Evolutionary conservation across 2,329 filamentous ascomycete species (phyloP), one percentile per base, ranked within the genome.

Genomic region (Exophiala viscosa): DNA sequence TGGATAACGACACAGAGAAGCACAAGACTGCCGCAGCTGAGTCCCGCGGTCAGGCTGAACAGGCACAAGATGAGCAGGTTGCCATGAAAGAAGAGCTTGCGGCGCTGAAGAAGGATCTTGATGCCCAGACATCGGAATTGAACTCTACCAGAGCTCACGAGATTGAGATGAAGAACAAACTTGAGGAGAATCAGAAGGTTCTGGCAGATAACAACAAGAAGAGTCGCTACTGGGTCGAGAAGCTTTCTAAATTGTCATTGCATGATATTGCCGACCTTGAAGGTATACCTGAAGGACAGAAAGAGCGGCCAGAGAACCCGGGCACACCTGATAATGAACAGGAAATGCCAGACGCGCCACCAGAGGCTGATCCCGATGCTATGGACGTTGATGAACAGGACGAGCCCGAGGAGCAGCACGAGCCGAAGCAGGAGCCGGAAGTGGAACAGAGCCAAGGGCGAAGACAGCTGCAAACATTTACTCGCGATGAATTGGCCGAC

Each of bases 101-200:
- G 42, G 76, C 81, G 8, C 71, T 97, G 50, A 99, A 97, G 73
- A 76, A 81, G 3, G 88, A 96, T 63, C 79, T 97, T 9, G 92
- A 99, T 60, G 85, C 88, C 63, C 95, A 91, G 76, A 87, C 83
- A 1, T 75, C 85, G 0, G 90, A 95, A 67, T 79, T 97, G 51
- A 96, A 97, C 66, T 87, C 90, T 65, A 95, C 87, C 0, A 83
- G 92, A 8, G 91, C 90, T 0, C 77, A 86, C 2, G 93, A 99
- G 70, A 96, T 99, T 56, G 93, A 99, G 71, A 96, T 97, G 90
- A 87, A 88, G 58, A 97, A 97, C 72, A 95, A 95, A 73, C 84
- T 99, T 1, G 93, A 97, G 66, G 92, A 97, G 67, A 93, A 92
- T 68, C 88, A 96, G 61, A 99, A 99, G 73, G 82, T 86, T 8